Evolutionary conservation across 208 protist species (phyloP).

Genomic region (Trichomonas tenax): DNA sequence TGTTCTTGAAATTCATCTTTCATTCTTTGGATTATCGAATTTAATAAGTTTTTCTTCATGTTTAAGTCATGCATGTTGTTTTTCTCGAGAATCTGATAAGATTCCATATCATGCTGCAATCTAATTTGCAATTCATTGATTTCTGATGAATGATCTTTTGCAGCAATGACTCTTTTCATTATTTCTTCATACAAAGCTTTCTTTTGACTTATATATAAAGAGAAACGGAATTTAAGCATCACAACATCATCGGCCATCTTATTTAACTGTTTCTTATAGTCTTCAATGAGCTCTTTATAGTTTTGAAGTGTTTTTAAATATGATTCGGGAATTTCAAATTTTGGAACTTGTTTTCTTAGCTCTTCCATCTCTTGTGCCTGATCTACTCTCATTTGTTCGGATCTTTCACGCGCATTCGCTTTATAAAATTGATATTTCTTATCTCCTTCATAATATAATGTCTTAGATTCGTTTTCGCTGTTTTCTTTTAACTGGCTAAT

Average conservation of each 20-base stretch:
- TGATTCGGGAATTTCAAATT: neutral
- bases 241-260: neutral
- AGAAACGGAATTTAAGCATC: neutral
- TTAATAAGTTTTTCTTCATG: neutral
- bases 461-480: neutral
- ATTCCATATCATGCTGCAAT: too few species aligned
- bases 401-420: neutral
- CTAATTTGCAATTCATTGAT: neutral
- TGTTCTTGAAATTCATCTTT: neutral
- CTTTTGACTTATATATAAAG: neutral
- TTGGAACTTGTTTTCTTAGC: neutral
- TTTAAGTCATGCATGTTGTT: neutral
- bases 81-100: neutral
- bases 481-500: neutral
- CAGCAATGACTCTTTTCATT: neutral
- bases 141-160: neutral
- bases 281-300: neutral
- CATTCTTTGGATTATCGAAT: neutral
- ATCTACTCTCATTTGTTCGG: neutral
- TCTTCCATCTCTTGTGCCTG: neutral
- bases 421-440: neutral
- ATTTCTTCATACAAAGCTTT: neutral
- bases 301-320: neutral
- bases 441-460: neutral
- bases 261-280: neutral